phyloP scores from a whole-genome alignment of 129 eudicot genomes.

The Pulicaria dysenterica region DNA sequence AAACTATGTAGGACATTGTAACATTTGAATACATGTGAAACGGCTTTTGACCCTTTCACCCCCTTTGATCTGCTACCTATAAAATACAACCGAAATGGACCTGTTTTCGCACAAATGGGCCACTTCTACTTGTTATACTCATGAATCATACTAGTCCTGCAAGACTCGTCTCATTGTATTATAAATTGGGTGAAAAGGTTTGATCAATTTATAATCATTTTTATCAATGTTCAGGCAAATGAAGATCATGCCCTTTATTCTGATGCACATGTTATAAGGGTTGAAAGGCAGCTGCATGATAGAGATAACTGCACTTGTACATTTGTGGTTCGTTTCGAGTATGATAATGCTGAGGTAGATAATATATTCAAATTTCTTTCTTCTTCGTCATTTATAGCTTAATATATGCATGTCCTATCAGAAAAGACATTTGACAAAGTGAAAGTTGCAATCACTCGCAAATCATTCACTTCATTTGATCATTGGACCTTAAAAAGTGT shows the following conservation, averaged over 20 bases:
- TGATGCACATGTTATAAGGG: conserved; percentile 60
- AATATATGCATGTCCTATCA: too few relatives aligned
- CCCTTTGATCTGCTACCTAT: neutral
- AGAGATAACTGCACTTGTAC: conserved; percentile 54
- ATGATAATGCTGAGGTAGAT: conserved; percentile 64
- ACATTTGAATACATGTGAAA: neutral
- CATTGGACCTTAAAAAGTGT: neutral
- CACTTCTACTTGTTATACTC: too few relatives aligned
- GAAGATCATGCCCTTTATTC: conserved; percentile 72
- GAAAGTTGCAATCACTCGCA: neutral
- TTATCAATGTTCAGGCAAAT: conserved; percentile 54
- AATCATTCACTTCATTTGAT: neutral
- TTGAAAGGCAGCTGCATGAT: conserved; percentile 59
- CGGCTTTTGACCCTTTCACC: neutral
- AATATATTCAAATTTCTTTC: neutral
- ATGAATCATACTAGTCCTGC: neutral
- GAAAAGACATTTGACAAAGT: neutral
- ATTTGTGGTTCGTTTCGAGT: conserved; percentile 62
- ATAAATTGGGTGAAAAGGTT: conserved; percentile 4
- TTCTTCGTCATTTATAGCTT: neutral
- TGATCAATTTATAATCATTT: neutral
- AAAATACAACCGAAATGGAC: neutral
- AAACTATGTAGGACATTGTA: neutral
- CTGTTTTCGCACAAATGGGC: neutral
- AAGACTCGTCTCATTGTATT: neutral